Evolutionary conservation across 192 early-diverging fungal genomes (phyloP), one percentile per base, ranked within the genome.

Genomic region (Chytriomyces confervae): DNA sequence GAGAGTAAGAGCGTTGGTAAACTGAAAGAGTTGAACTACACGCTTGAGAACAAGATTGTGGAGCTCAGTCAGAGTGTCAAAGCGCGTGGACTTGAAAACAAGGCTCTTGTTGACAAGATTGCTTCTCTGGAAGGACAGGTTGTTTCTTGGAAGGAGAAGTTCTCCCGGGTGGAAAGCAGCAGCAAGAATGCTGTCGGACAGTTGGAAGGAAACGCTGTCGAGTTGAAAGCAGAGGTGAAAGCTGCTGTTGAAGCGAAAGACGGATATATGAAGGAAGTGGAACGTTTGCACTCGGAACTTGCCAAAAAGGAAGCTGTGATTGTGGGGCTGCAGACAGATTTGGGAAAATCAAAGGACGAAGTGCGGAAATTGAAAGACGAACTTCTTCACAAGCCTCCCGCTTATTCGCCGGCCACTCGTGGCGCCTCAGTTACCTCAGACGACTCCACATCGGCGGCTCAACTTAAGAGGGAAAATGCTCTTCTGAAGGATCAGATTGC

Each of bases 11-110:
- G 93, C 66, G 93, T 94, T n/a, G 90, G 87, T 62, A 96, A 96
- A 68, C 91, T 95, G 77, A 95, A 96, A 84, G 93, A 96, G 72
- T 87, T 93, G 23, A 95, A 95, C 20, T 94, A 95, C 81, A 91
- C 91, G 81, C 84, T 98, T 1, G 97, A 98, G 79, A 93, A 91
- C 87, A 97, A 95, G 86, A 93, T 98, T 60, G 89, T 97, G 80
- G 94, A 95, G 80, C 87, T 98, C 70, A 95, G 94, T 47, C 93
- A 93, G 73, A 83, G 80, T 46, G 83, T 95, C 65, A 89, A 88
- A 45, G 77, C 82, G 62, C 86, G 88, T 73, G 87, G 87, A 71
- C 86, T 91, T 62, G 93, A 94, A 80, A 91, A 92, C 80, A 87
- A 87, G 49, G 67, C 72, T 9, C 79, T 90, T 68, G 79, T 82